Conservation (phyloP, 164 flowering plant genomes). For the Annona cherimola region DNA sequence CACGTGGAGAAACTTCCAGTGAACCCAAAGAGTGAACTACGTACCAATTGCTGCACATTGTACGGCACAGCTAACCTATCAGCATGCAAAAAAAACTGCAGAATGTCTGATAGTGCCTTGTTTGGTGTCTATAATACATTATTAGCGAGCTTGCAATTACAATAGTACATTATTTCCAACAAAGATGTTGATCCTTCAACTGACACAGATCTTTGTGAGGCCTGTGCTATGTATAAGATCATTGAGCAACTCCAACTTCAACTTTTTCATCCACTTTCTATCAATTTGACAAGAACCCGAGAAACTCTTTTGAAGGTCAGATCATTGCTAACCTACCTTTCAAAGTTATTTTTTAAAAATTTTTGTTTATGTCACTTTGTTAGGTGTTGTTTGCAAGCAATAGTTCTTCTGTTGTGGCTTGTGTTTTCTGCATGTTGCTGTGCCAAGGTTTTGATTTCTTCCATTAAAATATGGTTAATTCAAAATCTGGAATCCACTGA, state of each 20-base stretch:
- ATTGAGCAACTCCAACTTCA: slow-evolving; percentile 69
- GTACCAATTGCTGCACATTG: too few relatives aligned
- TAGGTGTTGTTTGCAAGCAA: neutral
- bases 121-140: neutral
- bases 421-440: neutral
- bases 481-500: neutral
- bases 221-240: slow-evolving; percentile 39
- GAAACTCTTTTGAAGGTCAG: slow-evolving; percentile 76
- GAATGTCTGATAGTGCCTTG: neutral
- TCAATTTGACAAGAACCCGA: slow-evolving; percentile 67
- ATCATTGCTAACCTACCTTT: neutral
- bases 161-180: neutral
- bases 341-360: neutral
- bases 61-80: neutral
- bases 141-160: neutral
- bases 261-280: slow-evolving; percentile 68
- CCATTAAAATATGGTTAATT: neutral
- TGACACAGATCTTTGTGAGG: slow-evolving; percentile 47
- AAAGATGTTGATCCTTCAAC: slow-evolving; percentile 31
- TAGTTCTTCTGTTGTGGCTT: neutral
- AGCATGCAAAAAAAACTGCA: neutral
- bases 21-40: too few relatives aligned
- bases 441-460: neutral
- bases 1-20: too few relatives aligned
- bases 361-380: neutral